A percentile compares a stretch with the other conserved stretches of the same genome.
Evolutionary conservation across 2,329 filamentous ascomycete species (phyloP).

Genomic region (Harringtonia aguacate): DNA sequence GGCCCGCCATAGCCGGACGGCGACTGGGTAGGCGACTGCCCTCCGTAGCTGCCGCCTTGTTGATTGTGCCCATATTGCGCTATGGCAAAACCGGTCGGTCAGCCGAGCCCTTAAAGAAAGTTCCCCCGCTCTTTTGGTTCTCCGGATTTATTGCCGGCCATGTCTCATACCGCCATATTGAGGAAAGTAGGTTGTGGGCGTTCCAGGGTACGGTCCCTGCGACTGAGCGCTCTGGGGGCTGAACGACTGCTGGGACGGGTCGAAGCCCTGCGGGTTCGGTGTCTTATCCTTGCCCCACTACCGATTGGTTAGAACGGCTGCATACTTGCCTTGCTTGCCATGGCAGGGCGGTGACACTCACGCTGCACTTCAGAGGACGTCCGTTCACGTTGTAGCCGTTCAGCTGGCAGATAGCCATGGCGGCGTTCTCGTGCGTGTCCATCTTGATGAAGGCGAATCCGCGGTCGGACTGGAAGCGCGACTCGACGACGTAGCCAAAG

Average conservation of each 20-base stretch:
- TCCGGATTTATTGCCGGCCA: conserved; percentile 46
- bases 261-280: conserved; percentile 67
- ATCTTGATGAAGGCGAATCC: conserved; percentile 99
- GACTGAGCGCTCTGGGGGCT: conserved; percentile 66
- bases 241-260: conserved; percentile 60
- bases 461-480: conserved; percentile 93
- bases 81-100: conserved; percentile 1
- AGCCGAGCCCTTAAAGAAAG: not conserved
- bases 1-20: conserved; percentile 53
- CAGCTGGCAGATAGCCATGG: conserved; percentile 96
- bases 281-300: conserved; percentile 99
- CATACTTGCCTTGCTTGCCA: no score
- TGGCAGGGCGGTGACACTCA: conserved; percentile 52
- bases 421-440: conserved; percentile 95
- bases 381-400: conserved; percentile 98
- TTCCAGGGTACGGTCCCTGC: conserved; percentile 59
- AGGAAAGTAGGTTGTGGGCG: conserved; percentile 76
- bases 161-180: conserved; percentile 66
- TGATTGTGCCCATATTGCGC: conserved; percentile 38
- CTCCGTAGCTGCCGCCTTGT: conserved; percentile 52
- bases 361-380: conserved; percentile 93
- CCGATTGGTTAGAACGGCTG: not conserved
- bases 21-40: conserved; percentile 45
- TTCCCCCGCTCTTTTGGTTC: conserved; percentile 30
- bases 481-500: conserved; percentile 95